Evolutionary conservation across 2,329 filamentous ascomycete species (phyloP).

Genomic region (Biscogniauxia sp.): DNA sequence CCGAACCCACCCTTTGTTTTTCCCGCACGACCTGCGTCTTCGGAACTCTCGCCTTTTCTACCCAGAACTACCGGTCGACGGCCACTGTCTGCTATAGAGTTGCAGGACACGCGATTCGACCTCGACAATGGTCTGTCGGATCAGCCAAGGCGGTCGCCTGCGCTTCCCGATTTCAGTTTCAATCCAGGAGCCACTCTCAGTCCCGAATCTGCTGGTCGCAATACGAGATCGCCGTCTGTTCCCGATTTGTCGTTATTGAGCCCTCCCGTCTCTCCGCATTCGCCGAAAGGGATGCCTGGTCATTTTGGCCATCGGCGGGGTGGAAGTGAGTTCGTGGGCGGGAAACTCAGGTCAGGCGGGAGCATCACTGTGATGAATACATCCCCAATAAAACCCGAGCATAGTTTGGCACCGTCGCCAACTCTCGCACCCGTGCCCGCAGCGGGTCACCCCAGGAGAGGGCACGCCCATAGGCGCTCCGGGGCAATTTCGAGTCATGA

Average conservation of each 20-base stretch:
- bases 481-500: conserved; percentile 82
- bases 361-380: conserved; percentile 63
- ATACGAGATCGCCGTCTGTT: conserved; percentile 41
- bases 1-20: conserved; percentile 67
- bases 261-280: conserved; percentile 55
- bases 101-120: conserved; percentile 13
- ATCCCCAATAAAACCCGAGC: conserved; percentile 65
- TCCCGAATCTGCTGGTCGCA: conserved; percentile 31
- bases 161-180: conserved; percentile 33
- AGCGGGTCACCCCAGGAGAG: conserved; percentile 53
- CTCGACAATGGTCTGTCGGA: conserved; percentile 16
- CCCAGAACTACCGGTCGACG: conserved; percentile 50
- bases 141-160: conserved; percentile 21
- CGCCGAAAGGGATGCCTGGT: conserved; percentile 46
- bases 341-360: conserved; percentile 59
- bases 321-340: conserved; percentile 84
- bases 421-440: conserved; percentile 48
- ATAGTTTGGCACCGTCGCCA: conserved; percentile 53
- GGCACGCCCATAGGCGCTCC: conserved; percentile 79
- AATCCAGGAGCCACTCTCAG: conserved; percentile 33
- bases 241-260: conserved; percentile 54
- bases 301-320: conserved; percentile 77
- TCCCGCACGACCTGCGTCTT: conserved; percentile 49
- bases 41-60: conserved; percentile 43
- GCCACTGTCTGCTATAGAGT: conserved; percentile 52